Evolutionary conservation across 75 land plant species (phyloP), one percentile per base, ranked within the genome.

Genomic region (Pseudotsuga menziesii): DNA sequence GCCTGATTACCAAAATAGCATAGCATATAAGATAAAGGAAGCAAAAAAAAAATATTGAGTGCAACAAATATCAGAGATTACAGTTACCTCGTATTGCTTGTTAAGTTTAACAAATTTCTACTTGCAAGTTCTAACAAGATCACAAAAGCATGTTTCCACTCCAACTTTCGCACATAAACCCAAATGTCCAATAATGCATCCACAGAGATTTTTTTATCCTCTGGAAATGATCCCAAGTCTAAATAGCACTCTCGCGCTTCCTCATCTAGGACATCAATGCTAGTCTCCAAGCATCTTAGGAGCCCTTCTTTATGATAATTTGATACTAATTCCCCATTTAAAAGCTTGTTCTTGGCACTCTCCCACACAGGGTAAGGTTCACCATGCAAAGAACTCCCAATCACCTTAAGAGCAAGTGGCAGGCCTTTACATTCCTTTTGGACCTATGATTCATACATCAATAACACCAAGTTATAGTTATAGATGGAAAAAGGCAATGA

Each of bases 341-440:
- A 76, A 13, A 90, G 66, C 77, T 77, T 83, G 39, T 80, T 83
- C 72, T 81, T 81, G 17, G 87, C 87, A 56, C 85, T 78, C 35
- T 61, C 69, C 92, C 92, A 90, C 9, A 76, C 73, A 79, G 72
- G 73, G 44, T 78, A 78, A 36, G 79, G 80, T 36, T 80, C 82
- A 13, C 75, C 83, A 23, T 76, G 71, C 12, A 90, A 44, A 13
- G 92, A 90, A 57, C 87, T 82, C 55, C 89, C 92, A 23, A 90
- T 83, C 55, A 90, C 92, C 82, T 90, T 88, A 3, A 90, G 82
- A 61, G 89, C 92, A 73, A 90, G 55, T 0, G 92, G 92, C 15
- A 87, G 84, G 13, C 92, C 89, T 79, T 83, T 85, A 59, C 92
- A 90, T 62, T 88, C 88, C 36, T n/a, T 57, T 25, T 87, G 87